Base-by-base conservation (phyloP, 768 basidiomycete genomes). In the Leccinum obscurum region DNA sequence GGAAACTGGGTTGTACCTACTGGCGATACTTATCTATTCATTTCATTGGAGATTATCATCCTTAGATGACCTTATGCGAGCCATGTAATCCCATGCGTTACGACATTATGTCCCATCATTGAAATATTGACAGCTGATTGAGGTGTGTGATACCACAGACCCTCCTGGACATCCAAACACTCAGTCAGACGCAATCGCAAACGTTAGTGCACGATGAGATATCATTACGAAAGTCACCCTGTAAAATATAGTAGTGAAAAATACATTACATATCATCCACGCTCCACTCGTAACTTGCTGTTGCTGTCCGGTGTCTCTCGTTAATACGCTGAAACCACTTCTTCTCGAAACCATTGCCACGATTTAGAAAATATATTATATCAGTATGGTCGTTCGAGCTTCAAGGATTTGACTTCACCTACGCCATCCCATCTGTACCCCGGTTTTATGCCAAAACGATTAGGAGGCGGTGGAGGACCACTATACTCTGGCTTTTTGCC, bases 401-500 rank as follows among this genome's bases (percentile, higher is more conserved):
- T 57, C 15, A 5, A 54, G 11, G 13, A 46, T 9, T 50, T 41
- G 54, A 56, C 79, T 83, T 64, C 62, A 93, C 95, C 95, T 63
- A 98, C 97, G 30, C 97, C 97, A 72, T 99, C 97, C 97, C 97
- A 99, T 70, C 96, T 82, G 72, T 95, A 93, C 1, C 97, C 97
- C 26, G 97, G 97, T 64, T 84, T 89, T 63, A 99, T 98, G 24
- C 90, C 89, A 72, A 96, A 98, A 7, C 97, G 87, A 77, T 99
- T 98, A 8, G 96, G 95, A 14, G 94, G 89, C 1, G 93, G 92
- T 0, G 89, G 84, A 1, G 95, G 93, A 13, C 95, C 95, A 17
- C 75, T 79, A 72, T 98, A 98, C 72, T 89, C 87, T 9, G 96
- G 97, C 75, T 81, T 86, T 55, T 84, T 84, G 2, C 93, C 88